Evolutionary conservation across 1,139 yeast genomes (phyloP).

Genomic region (Suhomyces ambrosiae): DNA sequence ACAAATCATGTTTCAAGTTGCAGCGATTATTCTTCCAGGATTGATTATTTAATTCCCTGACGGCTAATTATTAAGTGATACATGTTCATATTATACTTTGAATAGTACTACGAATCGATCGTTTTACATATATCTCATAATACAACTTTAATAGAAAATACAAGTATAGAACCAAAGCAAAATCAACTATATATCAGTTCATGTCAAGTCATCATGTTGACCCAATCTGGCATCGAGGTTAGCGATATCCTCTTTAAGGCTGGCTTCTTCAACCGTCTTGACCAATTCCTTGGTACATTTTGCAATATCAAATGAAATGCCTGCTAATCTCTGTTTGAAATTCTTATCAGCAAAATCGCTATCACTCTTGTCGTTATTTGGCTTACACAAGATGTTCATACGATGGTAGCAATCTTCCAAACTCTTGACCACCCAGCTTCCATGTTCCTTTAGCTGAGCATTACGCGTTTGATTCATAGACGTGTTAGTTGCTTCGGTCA

Average conservation of each 20-base stretch:
- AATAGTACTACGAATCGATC: too few relatives aligned
- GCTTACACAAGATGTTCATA: conserved; percentile 65
- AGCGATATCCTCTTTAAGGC: conserved; percentile 76
- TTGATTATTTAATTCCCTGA: too few relatives aligned
- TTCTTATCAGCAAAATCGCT: conserved; percentile 81
- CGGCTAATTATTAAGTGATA: too few relatives aligned
- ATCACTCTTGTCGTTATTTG: conserved; percentile 51
- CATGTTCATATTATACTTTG: too few relatives aligned
- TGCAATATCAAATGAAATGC: conserved; percentile 93
- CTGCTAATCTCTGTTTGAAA: conserved; percentile 90
- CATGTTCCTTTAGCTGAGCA: conserved; percentile 83
- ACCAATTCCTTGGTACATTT: conserved; percentile 94
- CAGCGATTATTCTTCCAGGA: too few relatives aligned
- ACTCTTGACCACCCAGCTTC: conserved; percentile 85
- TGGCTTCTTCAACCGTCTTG: conserved; percentile 93
- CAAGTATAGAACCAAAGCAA: conserved; percentile 10
- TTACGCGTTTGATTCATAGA: conserved; percentile 90
- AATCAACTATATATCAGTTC: conserved; percentile 1
- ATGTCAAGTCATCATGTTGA: conserved; percentile 40
- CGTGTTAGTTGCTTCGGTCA: conserved; percentile 87
- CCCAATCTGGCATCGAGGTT: conserved; percentile 50
- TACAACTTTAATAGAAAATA: conserved; percentile 11
- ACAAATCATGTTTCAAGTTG: too few relatives aligned
- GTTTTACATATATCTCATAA: too few relatives aligned
- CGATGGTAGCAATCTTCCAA: conserved; percentile 84